Evolutionary conservation across 495 filamentous ascomycete species (phyloP).

Genomic region (Aspergillus panamensis): DNA sequence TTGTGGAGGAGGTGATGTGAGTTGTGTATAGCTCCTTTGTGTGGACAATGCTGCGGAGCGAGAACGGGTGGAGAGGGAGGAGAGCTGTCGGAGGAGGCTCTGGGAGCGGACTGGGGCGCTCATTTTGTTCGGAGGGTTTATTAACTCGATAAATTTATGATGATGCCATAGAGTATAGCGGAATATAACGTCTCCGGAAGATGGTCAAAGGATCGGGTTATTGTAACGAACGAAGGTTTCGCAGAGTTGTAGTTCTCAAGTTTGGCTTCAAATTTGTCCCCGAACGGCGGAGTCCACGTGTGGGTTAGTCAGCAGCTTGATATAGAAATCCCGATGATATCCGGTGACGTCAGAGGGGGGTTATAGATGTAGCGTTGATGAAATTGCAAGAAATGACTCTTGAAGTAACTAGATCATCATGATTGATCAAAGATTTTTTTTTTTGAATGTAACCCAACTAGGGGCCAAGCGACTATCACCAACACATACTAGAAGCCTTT

Average conservation of each 20-base stretch:
- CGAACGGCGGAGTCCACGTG: conserved; percentile 1
- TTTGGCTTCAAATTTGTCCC: conserved; percentile 3
- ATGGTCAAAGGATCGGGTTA: background rate
- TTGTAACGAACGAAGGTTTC: background rate
- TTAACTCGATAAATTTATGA: background rate
- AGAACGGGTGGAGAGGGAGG: background rate
- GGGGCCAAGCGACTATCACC: too few species aligned
- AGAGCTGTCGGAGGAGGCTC: conserved; percentile 17
- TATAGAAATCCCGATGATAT: background rate
- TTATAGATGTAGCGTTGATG: too few species aligned
- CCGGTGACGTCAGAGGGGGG: background rate
- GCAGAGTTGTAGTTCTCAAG: background rate
- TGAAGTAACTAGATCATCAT: too few species aligned
- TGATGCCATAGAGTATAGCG: background rate
- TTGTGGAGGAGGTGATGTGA: background rate
- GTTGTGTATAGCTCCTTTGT: background rate
- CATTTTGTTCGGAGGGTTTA: background rate
- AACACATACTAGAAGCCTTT: too few species aligned
- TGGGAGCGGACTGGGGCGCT: conserved; percentile 20
- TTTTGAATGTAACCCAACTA: too few species aligned
- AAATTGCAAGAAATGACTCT: too few species aligned
- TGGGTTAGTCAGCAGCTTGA: conserved; percentile 4
- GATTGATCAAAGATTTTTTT: too few species aligned
- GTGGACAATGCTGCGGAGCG: background rate
- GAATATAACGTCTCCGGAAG: too few species aligned